Conservation (phyloP, 2,329 filamentous ascomycete genomes). For the Bimuria novae-zelandiae region DNA sequence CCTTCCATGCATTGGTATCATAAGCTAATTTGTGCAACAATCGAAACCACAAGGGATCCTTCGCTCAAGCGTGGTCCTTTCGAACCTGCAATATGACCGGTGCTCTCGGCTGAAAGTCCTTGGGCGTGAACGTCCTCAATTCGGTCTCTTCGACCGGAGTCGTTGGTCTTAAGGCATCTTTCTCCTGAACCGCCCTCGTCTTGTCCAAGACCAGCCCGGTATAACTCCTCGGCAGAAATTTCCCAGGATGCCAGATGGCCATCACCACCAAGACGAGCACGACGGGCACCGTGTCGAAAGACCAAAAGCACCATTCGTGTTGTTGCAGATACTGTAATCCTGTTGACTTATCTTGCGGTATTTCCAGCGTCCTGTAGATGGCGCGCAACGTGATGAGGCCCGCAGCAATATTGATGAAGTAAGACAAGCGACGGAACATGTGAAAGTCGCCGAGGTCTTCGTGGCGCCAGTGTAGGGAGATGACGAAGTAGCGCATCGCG, state of each 20-base stretch:
- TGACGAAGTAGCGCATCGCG: constrained; percentile 41
- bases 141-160: constrained; percentile 13
- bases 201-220: constrained; percentile 38
- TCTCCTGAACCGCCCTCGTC: constrained; percentile 34
- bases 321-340: constrained; percentile 56
- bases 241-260: constrained; percentile 55
- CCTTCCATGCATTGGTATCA: constrained; percentile 18
- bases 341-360: constrained; percentile 51
- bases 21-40: not conserved
- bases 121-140: constrained; percentile 27
- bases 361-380: constrained; percentile 60
- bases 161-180: constrained; percentile 35
- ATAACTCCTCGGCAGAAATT: constrained; percentile 38
- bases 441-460: constrained; percentile 43
- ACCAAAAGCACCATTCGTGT: constrained; percentile 60
- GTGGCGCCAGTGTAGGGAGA: constrained; percentile 33
- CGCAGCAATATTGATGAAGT: constrained; percentile 41
- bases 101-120: constrained; percentile 25
- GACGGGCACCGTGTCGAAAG: constrained; percentile 57
- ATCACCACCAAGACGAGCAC: constrained; percentile 55
- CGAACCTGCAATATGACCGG: not conserved
- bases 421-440: constrained; percentile 40
- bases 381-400: constrained; percentile 51
- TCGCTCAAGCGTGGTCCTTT: not conserved
- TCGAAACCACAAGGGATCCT: not conserved